Conservation (phyloP, 1,139 yeast genomes). For the Fermentozyma sake region DNA sequence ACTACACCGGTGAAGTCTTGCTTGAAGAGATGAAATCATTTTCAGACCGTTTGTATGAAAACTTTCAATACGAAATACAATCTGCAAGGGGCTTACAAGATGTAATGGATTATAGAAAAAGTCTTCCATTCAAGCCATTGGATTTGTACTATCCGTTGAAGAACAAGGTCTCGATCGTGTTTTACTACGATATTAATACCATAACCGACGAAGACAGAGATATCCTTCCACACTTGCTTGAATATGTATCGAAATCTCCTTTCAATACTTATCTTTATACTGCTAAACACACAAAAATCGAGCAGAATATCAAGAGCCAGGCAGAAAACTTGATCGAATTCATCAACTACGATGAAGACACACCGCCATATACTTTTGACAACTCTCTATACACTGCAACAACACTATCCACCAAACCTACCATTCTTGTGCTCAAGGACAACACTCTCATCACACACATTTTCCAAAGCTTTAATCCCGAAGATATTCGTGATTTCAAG, state of each 20-base stretch:
- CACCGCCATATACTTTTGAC: constrained; percentile 28
- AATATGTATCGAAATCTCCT: constrained; percentile 53
- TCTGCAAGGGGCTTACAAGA: constrained; percentile 34
- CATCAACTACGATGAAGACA: constrained; percentile 36
- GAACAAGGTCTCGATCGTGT: constrained; percentile 47
- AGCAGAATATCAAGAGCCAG: constrained; percentile 37
- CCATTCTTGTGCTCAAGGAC: constrained; percentile 56
- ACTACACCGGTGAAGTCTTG: constrained; percentile 25
- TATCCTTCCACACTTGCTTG: constrained; percentile 54
- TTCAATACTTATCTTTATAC: constrained; percentile 50
- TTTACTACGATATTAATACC: constrained; percentile 48
- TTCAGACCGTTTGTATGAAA: constrained; percentile 29
- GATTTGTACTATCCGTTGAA: constrained; percentile 38
- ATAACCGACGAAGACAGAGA: constrained; percentile 56
- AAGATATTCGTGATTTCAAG: constrained; percentile 51
- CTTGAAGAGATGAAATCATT: constrained; percentile 30
- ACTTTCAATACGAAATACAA: constrained; percentile 36
- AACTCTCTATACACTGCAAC: constrained; percentile 46
- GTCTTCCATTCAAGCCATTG: constrained; percentile 29
- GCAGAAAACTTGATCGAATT: constrained; percentile 36
- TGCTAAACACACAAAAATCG: constrained; percentile 43
- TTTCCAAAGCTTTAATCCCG: constrained; percentile 58
- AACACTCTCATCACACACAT: constrained; percentile 48
- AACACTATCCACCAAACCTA: constrained; percentile 56
- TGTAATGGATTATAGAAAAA: constrained; percentile 35